These are phyloP conservation scores for Penstemon newberryi DNA, from an alignment of 257 asterid genomes.

Conservation along the genomic window DNA sequence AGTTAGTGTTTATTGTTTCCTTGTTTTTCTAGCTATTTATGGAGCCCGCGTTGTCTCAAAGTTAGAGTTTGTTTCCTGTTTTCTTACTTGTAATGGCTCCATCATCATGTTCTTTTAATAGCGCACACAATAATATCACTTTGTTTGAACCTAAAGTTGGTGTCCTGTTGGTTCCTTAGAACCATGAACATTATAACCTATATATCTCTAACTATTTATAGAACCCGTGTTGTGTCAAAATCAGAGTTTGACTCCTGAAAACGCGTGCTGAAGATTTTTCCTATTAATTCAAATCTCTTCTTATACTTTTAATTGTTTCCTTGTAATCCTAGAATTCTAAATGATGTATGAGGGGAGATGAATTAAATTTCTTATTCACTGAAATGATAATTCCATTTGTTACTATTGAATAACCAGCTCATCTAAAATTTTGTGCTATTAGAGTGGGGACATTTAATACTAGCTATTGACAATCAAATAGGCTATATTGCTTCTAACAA, in stretches of 20 bases:
- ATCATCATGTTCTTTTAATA: too few relatives aligned
- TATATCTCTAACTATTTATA: background rate
- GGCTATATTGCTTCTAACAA: background rate
- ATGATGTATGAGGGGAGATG: constrained; percentile 17
- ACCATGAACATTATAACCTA: background rate
- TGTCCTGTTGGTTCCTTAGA: background rate
- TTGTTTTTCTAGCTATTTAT: background rate
- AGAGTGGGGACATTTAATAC: too few relatives aligned
- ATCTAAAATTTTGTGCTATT: background rate
- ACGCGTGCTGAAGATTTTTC: background rate
- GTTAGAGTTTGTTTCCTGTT: background rate
- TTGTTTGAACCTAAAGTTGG: too few relatives aligned
- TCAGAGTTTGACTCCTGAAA: constrained; percentile 5
- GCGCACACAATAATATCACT: too few relatives aligned
- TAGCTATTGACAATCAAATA: too few relatives aligned
- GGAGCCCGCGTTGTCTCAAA: background rate
- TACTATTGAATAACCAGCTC: background rate
- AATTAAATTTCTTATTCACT: background rate
- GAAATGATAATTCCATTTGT: background rate
- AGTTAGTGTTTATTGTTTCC: too few relatives aligned
- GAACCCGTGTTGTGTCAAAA: constrained; percentile 1
- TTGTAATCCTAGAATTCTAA: background rate
- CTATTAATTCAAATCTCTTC: background rate
- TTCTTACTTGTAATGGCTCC: too few relatives aligned
- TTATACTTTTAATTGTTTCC: constrained; percentile 1